phyloP scores from a whole-genome alignment of 805 yeast species.

The Scheffersomyces stipitis region DNA sequence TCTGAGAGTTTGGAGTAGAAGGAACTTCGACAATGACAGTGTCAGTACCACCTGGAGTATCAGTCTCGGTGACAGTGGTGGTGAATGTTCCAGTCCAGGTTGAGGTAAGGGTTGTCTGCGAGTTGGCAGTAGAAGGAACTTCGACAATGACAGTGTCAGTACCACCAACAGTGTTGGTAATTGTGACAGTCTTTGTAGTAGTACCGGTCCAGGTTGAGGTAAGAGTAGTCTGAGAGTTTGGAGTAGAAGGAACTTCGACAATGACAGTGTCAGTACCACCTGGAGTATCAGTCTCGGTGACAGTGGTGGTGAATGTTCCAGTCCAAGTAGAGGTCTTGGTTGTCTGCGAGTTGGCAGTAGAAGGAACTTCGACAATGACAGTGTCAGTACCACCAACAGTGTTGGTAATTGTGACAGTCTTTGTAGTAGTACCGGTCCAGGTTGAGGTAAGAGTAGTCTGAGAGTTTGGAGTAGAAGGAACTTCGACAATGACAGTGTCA shows the following conservation, averaged over 20 bases:
- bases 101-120: constrained; percentile 8
- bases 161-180: constrained; percentile 5
- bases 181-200: constrained; percentile 10
- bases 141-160: constrained; percentile 23
- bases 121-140: constrained; percentile 14
- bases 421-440: constrained; percentile 7
- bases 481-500: constrained; percentile 10
- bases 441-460: constrained; percentile 9
- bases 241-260: constrained; percentile 10
- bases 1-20: constrained; percentile 6
- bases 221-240: constrained; percentile 7
- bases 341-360: constrained; percentile 11
- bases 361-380: constrained; percentile 6
- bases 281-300: constrained; percentile 5
- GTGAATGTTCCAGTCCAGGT: constrained; percentile 8
- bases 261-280: constrained; percentile 9
- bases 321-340: constrained; percentile 10
- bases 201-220: constrained; percentile 11
- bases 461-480: constrained; percentile 9
- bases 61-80: constrained; percentile 6
- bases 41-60: constrained; percentile 6
- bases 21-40: constrained; percentile 14
- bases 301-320: constrained; percentile 6
- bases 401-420: constrained; percentile 3
- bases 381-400: constrained; percentile 6